A percentile compares a stretch with the other conserved stretches of the same genome.
These are phyloP conservation scores for Alternaria triticimaculans DNA, from an alignment of 2,329 filamentous ascomycete species.

Conservation along the genomic window DNA sequence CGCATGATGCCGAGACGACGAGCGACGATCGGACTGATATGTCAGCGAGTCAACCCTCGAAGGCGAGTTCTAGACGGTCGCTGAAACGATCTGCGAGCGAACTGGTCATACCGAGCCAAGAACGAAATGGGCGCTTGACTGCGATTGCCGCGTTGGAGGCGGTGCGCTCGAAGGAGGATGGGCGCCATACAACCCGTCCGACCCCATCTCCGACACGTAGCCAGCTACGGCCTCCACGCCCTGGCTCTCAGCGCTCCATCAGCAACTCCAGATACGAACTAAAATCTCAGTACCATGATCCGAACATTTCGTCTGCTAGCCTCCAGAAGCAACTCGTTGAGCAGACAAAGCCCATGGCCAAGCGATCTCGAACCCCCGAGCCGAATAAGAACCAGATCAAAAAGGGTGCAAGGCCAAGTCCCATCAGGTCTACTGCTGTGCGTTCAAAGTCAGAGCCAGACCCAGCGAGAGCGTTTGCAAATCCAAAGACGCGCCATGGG, in stretches of 20 bases:
- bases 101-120: background rate
- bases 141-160: background rate
- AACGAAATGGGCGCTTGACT: background rate
- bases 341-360: slow-evolving; percentile 10
- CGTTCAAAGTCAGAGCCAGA: slow-evolving; percentile 10
- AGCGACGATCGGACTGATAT: background rate
- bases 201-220: background rate
- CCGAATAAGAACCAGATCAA: slow-evolving; percentile 4
- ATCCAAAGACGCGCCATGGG: background rate
- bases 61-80: background rate
- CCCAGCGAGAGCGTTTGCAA: background rate
- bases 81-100: slow-evolving; percentile 4
- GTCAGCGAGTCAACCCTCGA: background rate
- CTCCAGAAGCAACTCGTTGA: slow-evolving; percentile 18
- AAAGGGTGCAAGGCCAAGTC: slow-evolving; percentile 4
- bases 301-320: slow-evolving; percentile 7
- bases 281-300: slow-evolving; percentile 13
- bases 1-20: background rate
- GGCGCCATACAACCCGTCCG: background rate
- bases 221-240: background rate
- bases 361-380: background rate
- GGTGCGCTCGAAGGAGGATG: slow-evolving; percentile 2
- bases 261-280: slow-evolving; percentile 17
- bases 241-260: slow-evolving; percentile 8
- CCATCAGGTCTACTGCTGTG: background rate